Evolutionary conservation across 2,329 filamentous ascomycete species (phyloP).

Genomic region (Gremmenia infestans): DNA sequence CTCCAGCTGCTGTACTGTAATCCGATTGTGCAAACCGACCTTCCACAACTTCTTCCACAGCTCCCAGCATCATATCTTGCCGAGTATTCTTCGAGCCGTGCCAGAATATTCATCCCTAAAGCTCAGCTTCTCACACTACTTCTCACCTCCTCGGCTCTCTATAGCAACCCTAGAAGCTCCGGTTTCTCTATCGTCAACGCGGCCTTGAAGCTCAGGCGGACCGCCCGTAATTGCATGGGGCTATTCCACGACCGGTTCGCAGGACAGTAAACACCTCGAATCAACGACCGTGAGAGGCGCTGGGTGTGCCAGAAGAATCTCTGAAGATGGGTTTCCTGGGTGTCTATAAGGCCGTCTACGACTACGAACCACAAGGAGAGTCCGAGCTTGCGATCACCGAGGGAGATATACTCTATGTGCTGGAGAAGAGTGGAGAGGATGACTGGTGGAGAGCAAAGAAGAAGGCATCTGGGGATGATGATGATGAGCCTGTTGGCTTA

Average conservation of each 20-base stretch:
- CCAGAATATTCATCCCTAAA: neutral
- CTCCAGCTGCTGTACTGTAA: neutral
- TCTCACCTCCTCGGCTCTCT: neutral
- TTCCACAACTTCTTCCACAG: neutral
- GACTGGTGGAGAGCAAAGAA: constrained; percentile 70
- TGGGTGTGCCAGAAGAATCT: constrained; percentile 9
- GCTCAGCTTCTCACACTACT: neutral
- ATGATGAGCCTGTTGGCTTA: constrained; percentile 34
- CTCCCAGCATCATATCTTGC: neutral
- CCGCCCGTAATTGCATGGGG: constrained; percentile 26
- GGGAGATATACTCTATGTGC: constrained; percentile 81
- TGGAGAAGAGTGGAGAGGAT: constrained; percentile 64
- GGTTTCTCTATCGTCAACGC: constrained; percentile 11
- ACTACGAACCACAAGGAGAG: constrained; percentile 82
- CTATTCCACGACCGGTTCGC: constrained; percentile 18
- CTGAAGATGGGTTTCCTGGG: constrained; percentile 80
- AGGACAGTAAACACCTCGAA: constrained; percentile 21
- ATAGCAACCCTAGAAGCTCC: neutral
- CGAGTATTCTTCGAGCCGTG: neutral
- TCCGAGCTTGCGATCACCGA: constrained; percentile 81
- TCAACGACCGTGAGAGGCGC: constrained; percentile 12
- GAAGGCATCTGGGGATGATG: constrained; percentile 36
- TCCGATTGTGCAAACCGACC: neutral
- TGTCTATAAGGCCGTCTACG: constrained; percentile 86
- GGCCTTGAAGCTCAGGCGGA: constrained; percentile 20